Evolutionary conservation across 352 stramenopile species (phyloP).

Genomic region (Phytopythium boreale): DNA sequence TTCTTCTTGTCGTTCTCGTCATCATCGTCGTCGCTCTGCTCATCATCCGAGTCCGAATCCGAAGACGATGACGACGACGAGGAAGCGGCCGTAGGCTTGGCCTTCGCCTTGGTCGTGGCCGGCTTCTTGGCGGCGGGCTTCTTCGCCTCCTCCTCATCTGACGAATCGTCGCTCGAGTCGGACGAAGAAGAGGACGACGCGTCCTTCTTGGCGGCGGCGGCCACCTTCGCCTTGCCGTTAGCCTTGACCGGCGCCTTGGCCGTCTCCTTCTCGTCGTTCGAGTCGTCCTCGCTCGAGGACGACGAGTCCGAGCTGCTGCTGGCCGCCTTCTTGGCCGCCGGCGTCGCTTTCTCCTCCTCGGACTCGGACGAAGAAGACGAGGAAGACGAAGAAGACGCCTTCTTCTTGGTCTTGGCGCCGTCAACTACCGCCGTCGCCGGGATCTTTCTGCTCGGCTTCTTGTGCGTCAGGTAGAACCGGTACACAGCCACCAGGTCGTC

Average conservation of each 20-base stretch:
- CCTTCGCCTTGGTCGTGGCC: constrained; percentile 14
- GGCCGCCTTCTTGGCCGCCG: constrained; percentile 17
- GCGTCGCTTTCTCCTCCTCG: constrained; percentile 22
- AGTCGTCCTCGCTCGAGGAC: constrained; percentile 22
- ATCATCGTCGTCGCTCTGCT: constrained; percentile 41
- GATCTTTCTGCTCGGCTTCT: constrained; percentile 41
- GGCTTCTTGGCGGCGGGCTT: constrained; percentile 21
- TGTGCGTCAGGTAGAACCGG: constrained; percentile 57
- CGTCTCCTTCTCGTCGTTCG: constrained; percentile 6
- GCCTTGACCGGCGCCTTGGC: constrained; percentile 11
- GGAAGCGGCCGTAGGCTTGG: constrained; percentile 22
- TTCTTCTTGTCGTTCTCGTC: constrained; percentile 20
- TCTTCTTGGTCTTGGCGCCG: constrained; percentile 46
- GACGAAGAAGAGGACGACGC: constrained; percentile 25
- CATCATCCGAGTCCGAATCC: constrained; percentile 47
- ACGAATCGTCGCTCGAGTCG: constrained; percentile 24
- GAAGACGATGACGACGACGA: constrained; percentile 26
- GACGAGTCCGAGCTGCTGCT: constrained; percentile 17
- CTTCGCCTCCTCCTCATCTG: constrained; percentile 36
- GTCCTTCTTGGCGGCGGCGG: constrained; percentile 20
- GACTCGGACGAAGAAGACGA: constrained; percentile 37
- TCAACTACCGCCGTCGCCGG: constrained; percentile 51
- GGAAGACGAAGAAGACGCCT: constrained; percentile 29
- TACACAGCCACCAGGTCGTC: constrained; percentile 78
- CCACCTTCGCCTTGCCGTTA: constrained; percentile 12